Conservation (phyloP, 2,329 filamentous ascomycete species). For the Clarireedia hainanense region DNA sequence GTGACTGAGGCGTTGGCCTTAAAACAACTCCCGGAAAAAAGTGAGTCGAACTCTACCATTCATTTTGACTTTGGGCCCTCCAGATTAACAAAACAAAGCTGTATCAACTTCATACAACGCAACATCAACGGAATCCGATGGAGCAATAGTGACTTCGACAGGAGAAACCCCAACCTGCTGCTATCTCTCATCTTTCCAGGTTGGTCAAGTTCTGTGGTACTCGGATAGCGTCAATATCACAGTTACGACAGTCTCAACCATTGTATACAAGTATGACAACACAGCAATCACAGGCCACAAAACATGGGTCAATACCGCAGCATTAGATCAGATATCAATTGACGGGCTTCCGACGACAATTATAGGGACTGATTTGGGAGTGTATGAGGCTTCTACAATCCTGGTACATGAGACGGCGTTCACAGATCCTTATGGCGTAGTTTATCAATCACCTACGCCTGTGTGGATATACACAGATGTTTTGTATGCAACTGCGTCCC, state of each 20-base stretch:
- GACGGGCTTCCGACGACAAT: constrained; percentile 8
- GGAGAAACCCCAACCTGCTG: constrained; percentile 9
- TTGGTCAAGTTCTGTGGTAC: constrained; percentile 12
- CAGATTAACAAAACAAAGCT: background rate
- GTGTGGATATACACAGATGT: constrained; percentile 10
- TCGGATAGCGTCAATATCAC: constrained; percentile 10
- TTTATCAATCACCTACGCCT: constrained; percentile 13
- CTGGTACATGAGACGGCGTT: constrained; percentile 12
- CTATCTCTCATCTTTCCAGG: constrained; percentile 11
- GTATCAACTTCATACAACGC: background rate
- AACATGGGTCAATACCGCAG: constrained; percentile 7
- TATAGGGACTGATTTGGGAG: constrained; percentile 2
- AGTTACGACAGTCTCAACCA: constrained; percentile 13
- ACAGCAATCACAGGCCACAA: constrained; percentile 8
- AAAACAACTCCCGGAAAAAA: background rate
- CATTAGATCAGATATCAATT: background rate
- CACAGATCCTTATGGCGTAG: constrained; percentile 15
- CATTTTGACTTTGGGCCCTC: background rate
- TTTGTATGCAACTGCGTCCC: background rate
- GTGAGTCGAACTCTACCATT: background rate
- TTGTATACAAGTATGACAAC: constrained; percentile 11
- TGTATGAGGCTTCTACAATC: constrained; percentile 7
- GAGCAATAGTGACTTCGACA: background rate
- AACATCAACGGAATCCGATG: background rate
- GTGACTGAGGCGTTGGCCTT: background rate